Percentiles rank a stretch among this genome's conserved stretches.
phyloP scores from a whole-genome alignment of 2,329 filamentous ascomycete species.

The Mycosphaerella sp. region DNA sequence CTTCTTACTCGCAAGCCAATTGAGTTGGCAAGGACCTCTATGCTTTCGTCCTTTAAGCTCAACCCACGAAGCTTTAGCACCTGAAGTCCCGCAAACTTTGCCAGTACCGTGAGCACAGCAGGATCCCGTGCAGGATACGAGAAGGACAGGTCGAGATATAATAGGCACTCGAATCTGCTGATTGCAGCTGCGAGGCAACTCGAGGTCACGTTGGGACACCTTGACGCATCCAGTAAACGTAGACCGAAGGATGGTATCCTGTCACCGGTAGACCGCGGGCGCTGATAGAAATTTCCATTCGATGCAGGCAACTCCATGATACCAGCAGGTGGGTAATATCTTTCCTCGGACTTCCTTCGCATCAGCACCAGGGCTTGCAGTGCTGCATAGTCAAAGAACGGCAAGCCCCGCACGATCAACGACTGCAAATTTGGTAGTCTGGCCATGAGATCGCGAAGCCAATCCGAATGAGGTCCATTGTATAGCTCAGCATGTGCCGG shows the following conservation, averaged over 20 bases:
- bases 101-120: conserved; percentile 44
- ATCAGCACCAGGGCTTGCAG: conserved; percentile 42
- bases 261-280: conserved; percentile 7
- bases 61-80: conserved; percentile 53
- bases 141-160: conserved; percentile 55
- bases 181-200: conserved; percentile 48
- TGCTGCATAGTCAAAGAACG: conserved; percentile 57
- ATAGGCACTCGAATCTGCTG: conserved; percentile 47
- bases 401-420: conserved; percentile 52
- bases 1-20: conserved; percentile 50
- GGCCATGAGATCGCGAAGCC: conserved; percentile 55
- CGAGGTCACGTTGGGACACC: conserved; percentile 54
- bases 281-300: conserved; percentile 19
- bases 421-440: conserved; percentile 54
- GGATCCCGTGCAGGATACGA: conserved; percentile 29
- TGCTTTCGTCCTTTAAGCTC: conserved; percentile 48
- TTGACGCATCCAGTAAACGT: conserved; percentile 51
- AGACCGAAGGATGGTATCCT: conserved; percentile 40
- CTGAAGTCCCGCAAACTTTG: conserved; percentile 46
- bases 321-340: conserved; percentile 22
- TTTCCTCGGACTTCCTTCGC: conserved; percentile 27
- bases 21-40: conserved; percentile 47
- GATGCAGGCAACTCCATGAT: conserved; percentile 33
- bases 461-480: conserved; percentile 52
- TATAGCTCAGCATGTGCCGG: conserved; percentile 57